A percentile compares a stretch with the other conserved stretches of the same genome.
These are phyloP conservation scores for Pontederia crassipes DNA, from an alignment of 176 grass and related monocot genomes.

Conservation along the genomic window DNA sequence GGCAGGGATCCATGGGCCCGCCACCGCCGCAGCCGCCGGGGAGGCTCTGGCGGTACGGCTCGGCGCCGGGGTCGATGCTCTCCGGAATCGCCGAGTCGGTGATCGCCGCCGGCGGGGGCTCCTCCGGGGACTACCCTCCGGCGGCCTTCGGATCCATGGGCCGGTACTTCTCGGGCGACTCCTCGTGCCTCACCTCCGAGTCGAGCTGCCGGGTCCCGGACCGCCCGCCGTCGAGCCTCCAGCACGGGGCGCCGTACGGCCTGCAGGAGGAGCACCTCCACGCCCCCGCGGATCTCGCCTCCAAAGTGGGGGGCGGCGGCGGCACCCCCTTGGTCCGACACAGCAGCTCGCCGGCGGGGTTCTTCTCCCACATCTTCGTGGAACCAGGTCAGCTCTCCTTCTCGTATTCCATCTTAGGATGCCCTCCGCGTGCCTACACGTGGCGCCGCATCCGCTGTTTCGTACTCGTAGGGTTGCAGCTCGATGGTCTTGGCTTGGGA, in stretches of 20 bases:
- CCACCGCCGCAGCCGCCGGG: not conserved
- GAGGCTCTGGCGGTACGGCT: not conserved
- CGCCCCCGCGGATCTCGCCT: not conserved
- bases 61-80: not conserved
- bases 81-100: not conserved
- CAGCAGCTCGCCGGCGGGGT: constrained; percentile 2
- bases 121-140: not conserved
- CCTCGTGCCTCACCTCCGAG: not conserved
- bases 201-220: not conserved
- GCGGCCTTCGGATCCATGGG: not conserved
- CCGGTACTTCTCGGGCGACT: not conserved
- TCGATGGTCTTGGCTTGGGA: no score
- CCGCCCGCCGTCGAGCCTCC: no score
- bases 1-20: not conserved
- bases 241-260: no score
- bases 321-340: not conserved
- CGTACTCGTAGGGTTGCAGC: no score
- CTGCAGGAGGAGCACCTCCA: no score
- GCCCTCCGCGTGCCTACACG: no score
- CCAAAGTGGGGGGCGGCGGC: not conserved
- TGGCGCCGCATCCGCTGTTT: no score
- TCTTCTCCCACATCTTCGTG: not conserved
- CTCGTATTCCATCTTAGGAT: not conserved
- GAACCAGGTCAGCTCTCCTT: not conserved
- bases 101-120: not conserved